Conservation (phyloP, 2,329 filamentous ascomycete genomes). For the Trichoderma sp. region DNA sequence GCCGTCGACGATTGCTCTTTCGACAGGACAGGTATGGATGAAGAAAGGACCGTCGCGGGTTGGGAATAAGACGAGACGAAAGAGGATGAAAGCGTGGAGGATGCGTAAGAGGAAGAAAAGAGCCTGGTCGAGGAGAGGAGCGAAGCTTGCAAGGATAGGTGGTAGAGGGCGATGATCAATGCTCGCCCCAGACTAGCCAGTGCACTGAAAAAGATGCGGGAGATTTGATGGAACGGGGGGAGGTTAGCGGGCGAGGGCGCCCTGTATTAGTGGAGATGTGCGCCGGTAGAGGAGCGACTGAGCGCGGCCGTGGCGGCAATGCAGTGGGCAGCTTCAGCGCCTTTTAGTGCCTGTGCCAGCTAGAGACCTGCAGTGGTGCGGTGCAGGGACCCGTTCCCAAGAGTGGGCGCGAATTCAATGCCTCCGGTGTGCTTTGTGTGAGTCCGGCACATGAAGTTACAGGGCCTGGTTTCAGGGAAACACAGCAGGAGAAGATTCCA, state of each 20-base stretch:
- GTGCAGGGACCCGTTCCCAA: slow-evolving; percentile 18
- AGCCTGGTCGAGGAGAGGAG: not conserved
- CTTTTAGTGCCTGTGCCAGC: not conserved
- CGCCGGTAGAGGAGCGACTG: slow-evolving; percentile 1
- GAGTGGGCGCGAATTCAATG: slow-evolving; percentile 8
- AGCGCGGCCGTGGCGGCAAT: slow-evolving; percentile 12
- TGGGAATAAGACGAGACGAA: not conserved
- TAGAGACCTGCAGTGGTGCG: slow-evolving; percentile 5
- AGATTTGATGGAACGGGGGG: slow-evolving; percentile 18
- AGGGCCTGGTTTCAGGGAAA: slow-evolving; percentile 17
- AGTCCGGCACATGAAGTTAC: not conserved
- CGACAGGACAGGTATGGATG: not conserved
- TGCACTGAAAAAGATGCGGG: slow-evolving; percentile 11
- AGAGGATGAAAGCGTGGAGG: not conserved
- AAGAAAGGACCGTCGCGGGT: not conserved
- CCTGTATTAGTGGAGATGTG: slow-evolving; percentile 14
- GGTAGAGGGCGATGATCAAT: slow-evolving; percentile 16
- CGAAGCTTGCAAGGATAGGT: slow-evolving; percentile 8
- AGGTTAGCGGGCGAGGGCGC: slow-evolving; percentile 12
- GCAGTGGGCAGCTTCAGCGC: slow-evolving; percentile 6
- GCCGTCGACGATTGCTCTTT: not conserved
- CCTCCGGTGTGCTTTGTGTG: not conserved
- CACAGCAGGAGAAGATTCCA: not conserved
- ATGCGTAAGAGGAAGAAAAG: slow-evolving; percentile 8
- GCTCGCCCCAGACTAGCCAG: slow-evolving; percentile 19